Base-by-base conservation (phyloP, 2,329 filamentous ascomycete species). In the Myriosclerotinia duriaeana region DNA sequence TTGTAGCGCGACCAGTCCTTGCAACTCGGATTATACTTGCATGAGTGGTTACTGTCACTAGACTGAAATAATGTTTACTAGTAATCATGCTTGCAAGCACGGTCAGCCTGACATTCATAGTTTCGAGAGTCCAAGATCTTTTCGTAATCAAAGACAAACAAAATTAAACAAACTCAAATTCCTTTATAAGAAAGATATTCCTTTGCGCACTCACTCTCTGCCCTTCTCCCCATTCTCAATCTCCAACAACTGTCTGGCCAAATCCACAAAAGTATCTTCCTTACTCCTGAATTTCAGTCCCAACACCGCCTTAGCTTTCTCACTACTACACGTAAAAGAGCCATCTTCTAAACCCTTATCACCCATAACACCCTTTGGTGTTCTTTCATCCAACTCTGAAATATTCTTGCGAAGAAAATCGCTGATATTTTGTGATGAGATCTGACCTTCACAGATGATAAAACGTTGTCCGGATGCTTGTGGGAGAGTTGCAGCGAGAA, bases 381-480 rank as follows among this genome's bases (percentile, higher is more conserved):
- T 73, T 61, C 78, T 72, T 14, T 78, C 79, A 68, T 79, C 79
- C 68, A 84, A 79, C 69, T 85, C 76, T 0, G 83, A 83, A 68
- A 85, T 84, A 66, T 81, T 74, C 68, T 82, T 81, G 65, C 79
- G 78, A 54, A 89, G 80, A 48, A 85, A 78, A 66, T 85, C 80
- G 0, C 81, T 82, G 42, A 88, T 82, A 70, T 83, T 78, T 72
- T 84, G 82, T 74, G 88, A 88, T 62, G 80, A 82, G 71, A 88
- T 88, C 71, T 83, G 79, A 1, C 83, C 84, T 0, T 82, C 82
- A 0, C 86, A 83, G 38, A 88, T 75, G 72, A 89, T 86, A 77
- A 89, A 89, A 4, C 89, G 81, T 73, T 87, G 82, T 46, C 82
- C 81, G 0, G 84, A 85, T 1, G 84, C 86, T 44, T 84, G 83